Base-by-base conservation (phyloP, 805 yeast species). In the Helenozyma baotianmanensis region DNA sequence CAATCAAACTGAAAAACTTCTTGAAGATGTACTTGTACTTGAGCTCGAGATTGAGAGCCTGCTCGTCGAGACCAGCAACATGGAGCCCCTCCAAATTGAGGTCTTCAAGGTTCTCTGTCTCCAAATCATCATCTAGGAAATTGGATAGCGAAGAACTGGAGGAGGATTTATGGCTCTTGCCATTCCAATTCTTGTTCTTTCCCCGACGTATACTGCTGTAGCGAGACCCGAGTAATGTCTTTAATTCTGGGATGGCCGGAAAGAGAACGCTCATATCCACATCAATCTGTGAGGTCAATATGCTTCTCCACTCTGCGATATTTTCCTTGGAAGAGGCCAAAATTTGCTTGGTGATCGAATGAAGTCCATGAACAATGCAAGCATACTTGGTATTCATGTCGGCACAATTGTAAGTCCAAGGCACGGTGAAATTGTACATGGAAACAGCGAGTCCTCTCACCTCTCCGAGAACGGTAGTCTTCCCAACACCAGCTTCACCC, bases 401-500 rank as follows among this genome's bases (percentile, higher is more conserved):
- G 9, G 46, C 31, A 24, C 50, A 43, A 23, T 56, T 52, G 32
- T 58, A 61, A 16, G 45, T 54, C 68, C 68, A 63, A 19, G 39
- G 43, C 17, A 55, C 49, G 35, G 48, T 54, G 38, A 60, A 54
- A 15, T 45, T 50, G 29, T 57, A 56, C 21, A 53, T 51, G 1
- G 62, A 45, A 9, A 62, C 42, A 4, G 70, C 57, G 3, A 47
- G 45, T 5, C 60, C 51, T 32, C 57, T 60, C 27, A 72, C 39
- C 18, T 67, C 72, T 18, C 53, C 52, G 5, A 73, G 45, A 6
- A 72, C 36, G 4, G 68, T 50, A 1, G 73, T 54, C 44, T 71
- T 72, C 1, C 79, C 79, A 6, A 57, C 47, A 2, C 79, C 79
- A 1, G 63, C 36, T 3, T 51, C 59, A 11, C 79, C 78, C 1